phyloP scores from a whole-genome alignment of 1,139 yeast genomes.

The Pneumocystis carinii region DNA sequence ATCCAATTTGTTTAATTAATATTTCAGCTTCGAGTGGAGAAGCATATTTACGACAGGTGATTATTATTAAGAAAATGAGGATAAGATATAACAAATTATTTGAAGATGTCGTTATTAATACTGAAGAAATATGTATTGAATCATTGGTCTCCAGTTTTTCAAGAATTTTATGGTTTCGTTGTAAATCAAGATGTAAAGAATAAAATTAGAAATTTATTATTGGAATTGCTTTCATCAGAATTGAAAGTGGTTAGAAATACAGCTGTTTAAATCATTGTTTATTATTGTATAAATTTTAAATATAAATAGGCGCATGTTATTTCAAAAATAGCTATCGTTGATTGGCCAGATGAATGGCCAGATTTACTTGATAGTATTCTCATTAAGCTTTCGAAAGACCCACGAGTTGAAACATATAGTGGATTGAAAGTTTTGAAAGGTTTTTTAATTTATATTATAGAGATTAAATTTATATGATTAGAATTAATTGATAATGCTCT shows the following conservation, averaged over 20 bases:
- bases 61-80: neutral
- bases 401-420: conserved; percentile 6
- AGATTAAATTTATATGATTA: neutral
- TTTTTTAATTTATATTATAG: neutral
- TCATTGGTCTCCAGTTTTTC: conserved; percentile 11
- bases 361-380: conserved; percentile 8
- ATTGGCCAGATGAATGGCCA: conserved; percentile 14
- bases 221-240: neutral
- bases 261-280: conserved; percentile 1
- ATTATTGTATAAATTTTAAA: neutral
- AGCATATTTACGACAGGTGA: conserved; percentile 6
- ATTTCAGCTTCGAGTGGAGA: conserved; percentile 1
- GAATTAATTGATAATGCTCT: conserved; percentile 12
- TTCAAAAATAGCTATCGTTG: conserved; percentile 10
- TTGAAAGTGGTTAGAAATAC: neutral
- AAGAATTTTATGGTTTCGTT: conserved; percentile 10
- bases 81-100: neutral
- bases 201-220: conserved; percentile 6
- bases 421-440: conserved; percentile 11
- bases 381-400: conserved; percentile 3
- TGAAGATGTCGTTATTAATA: conserved; percentile 7
- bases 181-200: conserved; percentile 6
- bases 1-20: conserved; percentile 3
- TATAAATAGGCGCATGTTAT: conserved; percentile 6
- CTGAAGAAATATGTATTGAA: conserved; percentile 9